phyloP scores from a whole-genome alignment of 108 stramenopile species.

The Mediolabrus comicus region DNA sequence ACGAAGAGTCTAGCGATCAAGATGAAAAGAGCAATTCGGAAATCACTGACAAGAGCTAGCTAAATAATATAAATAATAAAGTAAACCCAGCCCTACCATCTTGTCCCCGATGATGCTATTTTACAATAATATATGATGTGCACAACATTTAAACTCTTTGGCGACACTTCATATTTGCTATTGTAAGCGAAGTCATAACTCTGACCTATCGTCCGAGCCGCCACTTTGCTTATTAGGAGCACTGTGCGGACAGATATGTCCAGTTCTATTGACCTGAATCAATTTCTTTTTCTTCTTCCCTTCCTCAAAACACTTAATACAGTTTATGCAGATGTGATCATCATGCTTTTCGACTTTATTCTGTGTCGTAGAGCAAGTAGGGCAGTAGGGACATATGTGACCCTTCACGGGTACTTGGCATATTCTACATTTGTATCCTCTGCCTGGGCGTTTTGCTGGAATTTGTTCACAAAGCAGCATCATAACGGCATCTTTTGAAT shows the following conservation, averaged over 20 bases:
- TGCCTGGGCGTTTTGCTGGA: conserved; percentile 15
- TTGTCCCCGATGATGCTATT: no score
- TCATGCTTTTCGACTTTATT: conserved; percentile 6
- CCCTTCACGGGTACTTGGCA: conserved; percentile 25
- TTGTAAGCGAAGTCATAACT: no score
- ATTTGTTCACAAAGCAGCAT: conserved; percentile 9
- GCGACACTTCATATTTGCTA: no score
- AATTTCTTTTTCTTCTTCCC: conserved; percentile 35
- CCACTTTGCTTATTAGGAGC: no score
- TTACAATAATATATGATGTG: no score
- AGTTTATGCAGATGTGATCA: conserved; percentile 16
- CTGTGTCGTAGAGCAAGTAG: conserved; percentile 27
- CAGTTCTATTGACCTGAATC: conserved; percentile 13
- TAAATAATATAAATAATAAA: no score
- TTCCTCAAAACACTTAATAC: conserved; percentile 12
- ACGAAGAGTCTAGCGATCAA: conserved; percentile 15
- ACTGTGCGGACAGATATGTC: conserved; percentile 14
- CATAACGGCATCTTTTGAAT: not conserved
- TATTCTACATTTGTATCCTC: conserved; percentile 24
- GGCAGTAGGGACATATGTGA: conserved; percentile 25
- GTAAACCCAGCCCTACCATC: no score
- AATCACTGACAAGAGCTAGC: not conserved
- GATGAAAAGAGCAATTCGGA: not conserved
- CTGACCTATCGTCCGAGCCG: no score
- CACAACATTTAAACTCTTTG: not conserved